Base-by-base conservation (phyloP, 2,329 filamentous ascomycete species). In the Cercospora canescens region DNA sequence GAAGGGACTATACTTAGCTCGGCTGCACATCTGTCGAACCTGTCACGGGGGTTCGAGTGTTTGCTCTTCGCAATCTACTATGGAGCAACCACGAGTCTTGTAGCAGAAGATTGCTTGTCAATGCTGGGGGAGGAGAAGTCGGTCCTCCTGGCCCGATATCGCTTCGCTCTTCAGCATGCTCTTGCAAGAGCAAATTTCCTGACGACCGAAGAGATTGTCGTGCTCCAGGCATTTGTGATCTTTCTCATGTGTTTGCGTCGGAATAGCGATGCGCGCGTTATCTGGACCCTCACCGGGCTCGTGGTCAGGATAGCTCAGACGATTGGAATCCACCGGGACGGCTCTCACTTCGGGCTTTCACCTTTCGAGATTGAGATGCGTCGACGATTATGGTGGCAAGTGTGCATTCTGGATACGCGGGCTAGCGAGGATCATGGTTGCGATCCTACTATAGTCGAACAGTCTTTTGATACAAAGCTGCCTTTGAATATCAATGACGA, bases 1-100 rank as follows among this genome's bases (percentile, higher is more conserved):
- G 86, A 87, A 64, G 83, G 84, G 30, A 81, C 87, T 0, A 83
- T 93, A 39, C 83, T 88, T 18, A 83, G 87, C n/a, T 83, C 89
- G 1, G 83, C 87, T 37, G 84, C 83, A 41, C 86, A 88, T 62
- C 80, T 88, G 18, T 83, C 87, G 50, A 86, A 82, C 34, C 81
- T 93, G 1, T 80, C 83, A 58, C 87, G 84, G 69, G 81, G 81
- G 12, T 80, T 86, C 12, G 88, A 90, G 73, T 82, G 85, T 3
- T 76, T 89, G 28, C 76, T 90, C 1, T 89, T 90, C 71, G 79
- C 86, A 7, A 85, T 91, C 54, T 90, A 89, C 75, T 86, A 89
- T 66, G 82, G 81, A 1, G 83, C 86, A 0, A 80, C 87, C 2
- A 87, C 84, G 4, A 86, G 84, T 66, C 76, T 86, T 39, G 76